Base-by-base conservation (phyloP, 2,329 filamentous ascomycete species). In the Aaosphaeria pasadenensis region DNA sequence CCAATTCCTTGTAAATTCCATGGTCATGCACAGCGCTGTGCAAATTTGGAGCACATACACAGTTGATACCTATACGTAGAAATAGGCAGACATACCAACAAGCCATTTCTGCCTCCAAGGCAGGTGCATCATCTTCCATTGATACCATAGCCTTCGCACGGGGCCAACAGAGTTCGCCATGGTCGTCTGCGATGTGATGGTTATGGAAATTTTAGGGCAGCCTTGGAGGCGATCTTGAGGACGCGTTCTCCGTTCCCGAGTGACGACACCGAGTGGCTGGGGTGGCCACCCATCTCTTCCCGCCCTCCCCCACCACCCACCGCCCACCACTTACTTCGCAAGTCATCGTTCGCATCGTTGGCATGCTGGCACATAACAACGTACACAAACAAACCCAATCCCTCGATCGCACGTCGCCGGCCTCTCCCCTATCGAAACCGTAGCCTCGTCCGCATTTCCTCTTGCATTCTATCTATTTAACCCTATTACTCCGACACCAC, bases 91-190 rank as follows among this genome's bases (percentile, higher is more conserved):
- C 68, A 43, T 64, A 82, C 81, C 81, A 43, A 79, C 77, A 35
- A 86, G 74, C 70, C 79, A 83, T 45, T 74, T 77, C 63, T 74
- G 78, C 52, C 83, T 74, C 83, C 83, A 86, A 41, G 83, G 83
- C 33, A 86, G 74, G 52, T 74, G 75, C 47, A 84, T 71, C 61
- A 75, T 75, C 66, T 84, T 85, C 83, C 83, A 86, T 67, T 76
- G 78, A 58, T 77, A 79, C 82, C 82, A 86, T 44, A 83, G 69
- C 50, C 65, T 62, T 43, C 55, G 64, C 45, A 77, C 45, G 32
- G 63, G 44, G 29, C 73, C 69, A 7, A 72, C 71, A 44, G 56
- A 48, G 42, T 60, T 57, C 7, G 72, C 50, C 71, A 73, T 74
- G 53, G 50, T 65, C 45, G 52, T 41, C 28, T 43, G 30, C 39